Evolutionary conservation across 2,329 filamentous ascomycete species (phyloP).

Genomic region (Talaromyces islandicus): DNA sequence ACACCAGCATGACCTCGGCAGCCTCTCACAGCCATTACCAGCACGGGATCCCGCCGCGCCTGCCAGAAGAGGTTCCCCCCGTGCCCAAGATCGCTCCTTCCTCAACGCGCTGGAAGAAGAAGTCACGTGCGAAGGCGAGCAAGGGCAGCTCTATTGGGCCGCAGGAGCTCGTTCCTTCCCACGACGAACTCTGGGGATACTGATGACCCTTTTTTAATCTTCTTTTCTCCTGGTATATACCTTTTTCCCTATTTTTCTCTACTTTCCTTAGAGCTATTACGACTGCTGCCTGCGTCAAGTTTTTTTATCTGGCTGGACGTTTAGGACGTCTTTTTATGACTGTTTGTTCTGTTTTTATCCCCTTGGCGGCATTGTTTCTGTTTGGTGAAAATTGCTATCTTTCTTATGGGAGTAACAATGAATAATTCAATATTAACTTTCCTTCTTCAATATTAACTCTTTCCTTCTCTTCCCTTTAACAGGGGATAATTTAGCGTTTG

Average conservation of each 20-base stretch:
- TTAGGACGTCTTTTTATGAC: not conserved
- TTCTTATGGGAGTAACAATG: not conserved
- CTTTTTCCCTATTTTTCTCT: not conserved
- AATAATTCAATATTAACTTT: not conserved
- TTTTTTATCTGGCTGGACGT: not conserved
- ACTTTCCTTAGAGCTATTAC: not conserved
- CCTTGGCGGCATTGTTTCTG: not conserved
- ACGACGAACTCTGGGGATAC: conserved; percentile 35
- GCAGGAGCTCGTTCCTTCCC: conserved; percentile 31
- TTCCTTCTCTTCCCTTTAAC: not conserved
- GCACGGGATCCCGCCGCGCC: conserved; percentile 13
- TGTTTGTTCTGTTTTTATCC: not conserved
- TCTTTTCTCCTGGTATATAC: not conserved
- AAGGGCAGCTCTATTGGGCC: conserved; percentile 3
- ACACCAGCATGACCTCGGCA: conserved; percentile 26
- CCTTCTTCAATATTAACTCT: too few species aligned
- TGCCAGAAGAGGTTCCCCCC: conserved; percentile 1
- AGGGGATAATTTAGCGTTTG: not conserved
- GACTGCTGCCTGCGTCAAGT: not conserved
- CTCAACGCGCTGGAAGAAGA: not conserved
- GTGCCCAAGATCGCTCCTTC: not conserved
- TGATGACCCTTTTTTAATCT: not conserved
- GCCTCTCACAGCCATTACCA: conserved; percentile 11
- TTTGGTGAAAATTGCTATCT: not conserved
- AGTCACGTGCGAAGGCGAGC: conserved; percentile 6